A percentile compares a stretch with the other conserved stretches of the same genome.
Conservation (phyloP, 2,329 filamentous ascomycete genomes). For the Graphium sp. region DNA sequence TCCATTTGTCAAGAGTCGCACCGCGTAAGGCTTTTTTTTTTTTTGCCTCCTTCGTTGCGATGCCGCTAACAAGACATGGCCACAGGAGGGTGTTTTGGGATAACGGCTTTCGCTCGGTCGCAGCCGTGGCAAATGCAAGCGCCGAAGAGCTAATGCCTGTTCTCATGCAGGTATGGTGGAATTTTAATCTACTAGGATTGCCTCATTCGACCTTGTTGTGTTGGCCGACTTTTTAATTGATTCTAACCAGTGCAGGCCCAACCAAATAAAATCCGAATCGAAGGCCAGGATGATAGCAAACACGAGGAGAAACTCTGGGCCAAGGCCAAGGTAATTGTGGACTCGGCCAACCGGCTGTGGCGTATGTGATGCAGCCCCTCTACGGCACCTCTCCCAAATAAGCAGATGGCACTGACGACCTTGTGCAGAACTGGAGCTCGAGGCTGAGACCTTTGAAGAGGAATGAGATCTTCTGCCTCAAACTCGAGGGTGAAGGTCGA, state of each 20-base stretch:
- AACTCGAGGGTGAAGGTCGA: no score
- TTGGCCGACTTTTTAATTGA: neutral
- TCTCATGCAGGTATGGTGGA: constrained; percentile 43
- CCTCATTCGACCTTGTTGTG: neutral
- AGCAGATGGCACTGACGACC: no score
- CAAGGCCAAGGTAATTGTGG: constrained; percentile 52
- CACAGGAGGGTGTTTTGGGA: constrained; percentile 49
- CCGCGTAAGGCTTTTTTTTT: constrained; percentile 28
- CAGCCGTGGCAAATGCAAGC: constrained; percentile 51
- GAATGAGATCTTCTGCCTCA: no score
- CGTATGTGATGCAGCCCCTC: constrained; percentile 26
- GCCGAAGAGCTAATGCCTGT: constrained; percentile 51
- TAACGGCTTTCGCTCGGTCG: constrained; percentile 54
- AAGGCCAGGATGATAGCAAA: constrained; percentile 36
- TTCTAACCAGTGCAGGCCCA: constrained; percentile 32
- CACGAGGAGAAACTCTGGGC: constrained; percentile 45
- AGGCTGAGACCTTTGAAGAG: no score
- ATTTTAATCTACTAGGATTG: neutral
- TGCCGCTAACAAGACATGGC: neutral
- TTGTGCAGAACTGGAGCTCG: no score
- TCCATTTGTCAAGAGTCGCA: constrained; percentile 61
- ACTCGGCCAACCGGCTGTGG: constrained; percentile 54
- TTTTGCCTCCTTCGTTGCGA: neutral
- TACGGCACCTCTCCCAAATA: no score
- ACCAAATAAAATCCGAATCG: constrained; percentile 43